phyloP scores from a whole-genome alignment of 768 basidiomycete species.

The Suillus cothurnatus region DNA sequence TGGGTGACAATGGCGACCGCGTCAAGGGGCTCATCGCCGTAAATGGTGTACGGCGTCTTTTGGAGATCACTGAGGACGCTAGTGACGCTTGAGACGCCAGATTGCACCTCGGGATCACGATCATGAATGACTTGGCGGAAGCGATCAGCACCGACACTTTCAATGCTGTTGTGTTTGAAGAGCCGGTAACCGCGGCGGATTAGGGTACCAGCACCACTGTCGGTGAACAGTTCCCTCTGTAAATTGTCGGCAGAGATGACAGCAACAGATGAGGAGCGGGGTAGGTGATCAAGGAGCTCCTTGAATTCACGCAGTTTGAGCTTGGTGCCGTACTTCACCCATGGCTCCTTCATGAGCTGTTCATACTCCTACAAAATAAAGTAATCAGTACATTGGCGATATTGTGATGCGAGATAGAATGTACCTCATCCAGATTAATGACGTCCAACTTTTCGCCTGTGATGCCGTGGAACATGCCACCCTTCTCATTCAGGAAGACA shows the following conservation, averaged over 20 bases:
- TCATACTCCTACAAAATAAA: constrained; percentile 77
- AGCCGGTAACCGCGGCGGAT: constrained; percentile 98
- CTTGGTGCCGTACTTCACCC: constrained; percentile 99
- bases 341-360: constrained; percentile 93
- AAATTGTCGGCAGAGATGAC: constrained; percentile 92
- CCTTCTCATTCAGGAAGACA: constrained; percentile 97
- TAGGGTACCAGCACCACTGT: constrained; percentile 96
- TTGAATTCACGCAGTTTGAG: constrained; percentile 99
- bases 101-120: constrained; percentile 88
- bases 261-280: constrained; percentile 96
- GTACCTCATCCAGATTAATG: constrained; percentile 95
- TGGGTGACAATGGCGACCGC: constrained; percentile 93
- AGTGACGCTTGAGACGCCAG: constrained; percentile 83
- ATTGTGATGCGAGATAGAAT: constrained; percentile 10
- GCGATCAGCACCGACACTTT: constrained; percentile 87
- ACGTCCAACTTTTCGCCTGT: constrained; percentile 95
- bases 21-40: constrained; percentile 98
- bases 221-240: constrained; percentile 98
- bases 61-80: constrained; percentile 77
- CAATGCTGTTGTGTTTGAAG: constrained; percentile 83
- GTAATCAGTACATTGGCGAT: not conserved
- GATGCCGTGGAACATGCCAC: constrained; percentile 96
- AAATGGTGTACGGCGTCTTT: constrained; percentile 86
- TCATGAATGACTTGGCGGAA: constrained; percentile 95
- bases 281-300: constrained; percentile 96